phyloP scores from a whole-genome alignment of 306 rosid genomes.

The Glycine tomentella region DNA sequence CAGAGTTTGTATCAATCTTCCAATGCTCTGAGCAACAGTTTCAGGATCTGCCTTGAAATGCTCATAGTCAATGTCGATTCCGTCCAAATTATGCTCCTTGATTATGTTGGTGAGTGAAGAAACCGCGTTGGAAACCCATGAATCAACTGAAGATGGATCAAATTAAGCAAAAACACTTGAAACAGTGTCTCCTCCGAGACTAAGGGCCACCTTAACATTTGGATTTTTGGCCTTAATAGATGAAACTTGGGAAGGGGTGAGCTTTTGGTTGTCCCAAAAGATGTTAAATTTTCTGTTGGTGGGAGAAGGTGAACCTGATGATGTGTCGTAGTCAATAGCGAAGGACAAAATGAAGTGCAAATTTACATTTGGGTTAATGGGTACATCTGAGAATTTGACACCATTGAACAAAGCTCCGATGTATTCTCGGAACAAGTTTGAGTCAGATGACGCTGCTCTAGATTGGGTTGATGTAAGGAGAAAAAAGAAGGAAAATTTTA shows the following conservation, averaged over 20 bases:
- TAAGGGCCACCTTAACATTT: conserved; percentile 75
- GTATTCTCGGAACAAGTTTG: conserved; percentile 70
- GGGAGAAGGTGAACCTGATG: conserved; percentile 56
- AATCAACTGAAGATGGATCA: conserved; percentile 65
- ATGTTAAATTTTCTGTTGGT: conserved; percentile 73
- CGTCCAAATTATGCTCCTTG: conserved; percentile 63
- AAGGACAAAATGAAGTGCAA: conserved; percentile 85
- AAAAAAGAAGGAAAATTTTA: conserved; percentile 34
- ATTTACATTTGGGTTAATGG: conserved; percentile 62
- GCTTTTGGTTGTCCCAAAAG: conserved; percentile 71
- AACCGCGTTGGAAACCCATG: conserved; percentile 86
- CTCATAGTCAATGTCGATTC: conserved; percentile 81
- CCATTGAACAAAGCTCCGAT: conserved; percentile 76
- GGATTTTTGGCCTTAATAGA: conserved; percentile 60
- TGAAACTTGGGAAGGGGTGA: conserved; percentile 71
- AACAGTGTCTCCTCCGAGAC: conserved; percentile 78
- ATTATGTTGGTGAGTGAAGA: conserved; percentile 76
- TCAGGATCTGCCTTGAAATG: conserved; percentile 63
- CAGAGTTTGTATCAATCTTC: conserved; percentile 61
- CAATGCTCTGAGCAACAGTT: conserved; percentile 72
- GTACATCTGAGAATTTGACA: conserved; percentile 73
- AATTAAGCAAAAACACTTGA: conserved; percentile 46
- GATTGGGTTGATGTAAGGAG: background rate
- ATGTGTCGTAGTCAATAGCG: conserved; percentile 72
- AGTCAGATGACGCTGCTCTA: conserved; percentile 49